Evolutionary conservation across 257 asterid species (phyloP), one percentile per base, ranked within the genome.

Genomic region (Verbascum thapsus): DNA sequence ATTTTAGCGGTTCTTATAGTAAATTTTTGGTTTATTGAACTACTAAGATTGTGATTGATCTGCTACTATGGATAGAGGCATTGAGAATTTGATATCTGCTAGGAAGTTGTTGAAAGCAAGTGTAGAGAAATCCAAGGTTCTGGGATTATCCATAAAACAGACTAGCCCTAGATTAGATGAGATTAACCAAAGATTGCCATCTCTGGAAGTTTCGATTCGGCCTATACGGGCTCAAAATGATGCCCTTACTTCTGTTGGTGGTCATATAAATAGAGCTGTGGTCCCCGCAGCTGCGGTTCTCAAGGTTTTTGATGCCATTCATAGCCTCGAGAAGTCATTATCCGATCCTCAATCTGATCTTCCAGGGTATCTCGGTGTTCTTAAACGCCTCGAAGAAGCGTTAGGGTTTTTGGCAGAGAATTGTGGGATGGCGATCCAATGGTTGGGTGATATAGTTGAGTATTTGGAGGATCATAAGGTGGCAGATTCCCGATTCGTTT

Each of bases 271-370:
- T 64, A 76, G 96, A 48, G 96, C 95, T 5, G 86, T 91, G 54
- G 96, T 88, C 56, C 96, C 98, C 8, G 96, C 96, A 26, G 76
- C 98, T 48, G 88, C 96, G 0, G 96, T 88, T 68, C 95, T 91
- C 26, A 91, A 91, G 86, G 98, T 91, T 48, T 88, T 91, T 64
- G 98, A 91, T 69, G 95, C 96, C 22, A 85, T 90, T 63, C 95
- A 83, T 59, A 95, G 95, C 20, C 86, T 90, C 22, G 98, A 88
- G 63, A 90, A 85, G 67, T 88, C 92, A 0, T 61, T 90, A 17
- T 83, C 87, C 0, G 88, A 90, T 79, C 94, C 95, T 16, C 94
- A 82, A 20, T 53, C 82, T 0, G 85, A 86, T 58, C 85, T 91
- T 23, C 74, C 73, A 0, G 96, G 94, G 32, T 88, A 84, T 72